Conservation (phyloP, 257 asterid species). For the Solanum etuberosum region DNA sequence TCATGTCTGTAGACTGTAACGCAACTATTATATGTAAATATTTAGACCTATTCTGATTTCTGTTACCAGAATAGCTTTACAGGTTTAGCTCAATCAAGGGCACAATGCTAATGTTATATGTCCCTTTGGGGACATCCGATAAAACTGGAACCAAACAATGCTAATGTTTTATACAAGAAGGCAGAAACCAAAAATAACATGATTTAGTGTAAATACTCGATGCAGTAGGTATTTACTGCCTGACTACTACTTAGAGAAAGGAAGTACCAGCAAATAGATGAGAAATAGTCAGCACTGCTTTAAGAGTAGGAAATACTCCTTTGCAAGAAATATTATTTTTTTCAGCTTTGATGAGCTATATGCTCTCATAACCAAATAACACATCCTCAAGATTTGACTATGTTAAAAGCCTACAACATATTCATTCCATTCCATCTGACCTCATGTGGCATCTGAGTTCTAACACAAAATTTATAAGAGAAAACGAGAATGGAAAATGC, state of each 20-base stretch:
- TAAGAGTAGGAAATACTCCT: not conserved
- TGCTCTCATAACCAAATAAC: not conserved
- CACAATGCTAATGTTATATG: not conserved
- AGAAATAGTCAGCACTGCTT: not conserved
- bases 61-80: not conserved
- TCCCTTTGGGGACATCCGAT: not conserved
- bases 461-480: not conserved
- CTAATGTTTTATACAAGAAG: not conserved
- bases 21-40: not conserved
- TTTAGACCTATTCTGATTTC: not conserved
- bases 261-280: not conserved
- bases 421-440: not conserved
- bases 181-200: not conserved
- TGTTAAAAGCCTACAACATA: not conserved
- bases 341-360: not conserved
- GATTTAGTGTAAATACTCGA: not conserved
- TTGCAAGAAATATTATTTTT: not conserved
- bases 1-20: not conserved
- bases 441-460: not conserved
- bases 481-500: not conserved
- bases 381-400: not conserved
- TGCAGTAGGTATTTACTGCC: not conserved
- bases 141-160: not conserved
- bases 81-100: not conserved
- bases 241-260: not conserved